Percentiles rank a stretch among this genome's conserved stretches.
phyloP scores from a whole-genome alignment of 1,284 basidiomycete species.

The Meira nashicola region DNA sequence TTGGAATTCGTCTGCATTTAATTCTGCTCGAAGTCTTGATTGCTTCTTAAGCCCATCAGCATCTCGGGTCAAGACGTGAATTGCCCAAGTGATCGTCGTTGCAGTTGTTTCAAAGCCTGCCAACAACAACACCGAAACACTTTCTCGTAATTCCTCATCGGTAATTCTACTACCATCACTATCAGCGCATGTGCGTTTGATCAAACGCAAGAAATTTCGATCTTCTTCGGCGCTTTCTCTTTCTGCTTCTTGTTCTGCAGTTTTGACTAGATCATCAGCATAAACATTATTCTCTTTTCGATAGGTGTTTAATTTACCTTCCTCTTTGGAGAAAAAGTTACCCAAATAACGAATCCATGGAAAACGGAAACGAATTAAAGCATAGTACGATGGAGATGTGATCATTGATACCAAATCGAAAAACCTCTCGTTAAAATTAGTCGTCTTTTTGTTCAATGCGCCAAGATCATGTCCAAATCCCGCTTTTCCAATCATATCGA shows the following conservation, averaged over 20 bases:
- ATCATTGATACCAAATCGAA: background rate
- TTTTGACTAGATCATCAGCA: background rate
- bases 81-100: background rate
- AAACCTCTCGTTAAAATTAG: background rate
- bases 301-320: background rate
- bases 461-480: conserved; percentile 15
- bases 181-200: background rate
- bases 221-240: background rate
- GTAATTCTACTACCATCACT: too few relatives aligned
- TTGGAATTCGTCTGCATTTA: background rate
- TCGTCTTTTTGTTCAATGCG: conserved; percentile 12
- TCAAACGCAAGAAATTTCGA: background rate
- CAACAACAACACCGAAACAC: background rate
- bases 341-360: background rate
- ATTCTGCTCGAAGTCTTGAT: background rate
- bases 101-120: background rate
- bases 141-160: background rate
- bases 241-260: background rate
- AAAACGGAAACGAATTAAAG: background rate
- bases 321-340: background rate
- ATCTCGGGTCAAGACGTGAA: background rate
- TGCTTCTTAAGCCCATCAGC: background rate
- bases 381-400: background rate
- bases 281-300: too few relatives aligned
- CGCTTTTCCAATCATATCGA: conserved; percentile 15